Base-by-base conservation (phyloP, 306 rosid species). In the Bauhinia variegata region DNA sequence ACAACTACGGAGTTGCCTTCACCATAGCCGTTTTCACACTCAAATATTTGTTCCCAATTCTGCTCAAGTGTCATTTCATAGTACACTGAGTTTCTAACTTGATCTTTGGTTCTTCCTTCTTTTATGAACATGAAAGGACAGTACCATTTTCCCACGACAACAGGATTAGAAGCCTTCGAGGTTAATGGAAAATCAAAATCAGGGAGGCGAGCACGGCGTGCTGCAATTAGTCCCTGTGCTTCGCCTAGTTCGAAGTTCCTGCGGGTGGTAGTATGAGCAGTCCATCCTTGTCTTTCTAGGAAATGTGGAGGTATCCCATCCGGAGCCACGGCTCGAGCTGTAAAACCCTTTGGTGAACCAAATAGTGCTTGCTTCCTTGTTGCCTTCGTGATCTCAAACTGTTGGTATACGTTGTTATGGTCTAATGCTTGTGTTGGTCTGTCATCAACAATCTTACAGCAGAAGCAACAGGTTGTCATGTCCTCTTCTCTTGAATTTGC, bases 21-120 rank as follows among this genome's bases (percentile, higher is more conserved):
- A 0, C 1, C 7, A n/a, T 19, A 44, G 0, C 7, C 5, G 1
- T 46, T 61, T 0, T 61, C 55, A 1, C 61, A 66, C 10, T 33
- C 54, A 23, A 74, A 80, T 17, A 84, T 17, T 49, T 13, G 47
- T 8, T 77, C 73, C 83, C 84, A 78, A 4, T 57, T 58, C 34
- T 84, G 82, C 33, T 80, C 78, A 0, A 80, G 82, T 17, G 79
- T 80, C 76, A 72, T 70, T 47, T 71, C 63, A n/a, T 80, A 80
- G 11, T 62, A 80, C 51, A 54, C 50, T 1, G 79, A 77, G 3
- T 30, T 50, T 11, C 41, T 47, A 59, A 77, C 39, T 5, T 77
- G 75, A 32, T 68, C 44, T 48, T 72, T 66, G 23, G 67, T 7
- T n/a, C 48, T 72, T 9, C 73, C 79, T 52, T 77, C 83, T 49